Evolutionary conservation across 2,329 filamentous ascomycete species (phyloP).

Genomic region (Gnomoniopsis smithogilvyi): DNA sequence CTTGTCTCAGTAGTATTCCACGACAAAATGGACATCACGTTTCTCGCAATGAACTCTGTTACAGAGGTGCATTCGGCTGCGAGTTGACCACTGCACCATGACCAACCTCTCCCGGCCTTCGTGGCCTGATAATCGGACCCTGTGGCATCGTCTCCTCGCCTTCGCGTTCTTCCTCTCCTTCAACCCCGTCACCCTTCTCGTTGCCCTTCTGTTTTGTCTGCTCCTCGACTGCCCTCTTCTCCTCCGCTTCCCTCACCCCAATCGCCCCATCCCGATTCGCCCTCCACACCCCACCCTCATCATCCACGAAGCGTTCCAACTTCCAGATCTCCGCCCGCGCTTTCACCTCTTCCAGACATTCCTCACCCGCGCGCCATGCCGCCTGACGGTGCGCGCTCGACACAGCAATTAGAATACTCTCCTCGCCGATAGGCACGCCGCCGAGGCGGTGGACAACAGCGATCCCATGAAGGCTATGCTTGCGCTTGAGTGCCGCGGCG

Average conservation of each 20-base stretch:
- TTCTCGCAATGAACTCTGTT: not conserved
- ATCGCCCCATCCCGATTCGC: constrained; percentile 74
- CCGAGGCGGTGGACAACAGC: constrained; percentile 84
- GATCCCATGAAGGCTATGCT: constrained; percentile 68
- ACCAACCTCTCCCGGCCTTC: constrained; percentile 11
- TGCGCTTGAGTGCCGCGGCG: constrained; percentile 50
- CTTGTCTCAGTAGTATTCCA: not conserved
- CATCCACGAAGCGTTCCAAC: constrained; percentile 78
- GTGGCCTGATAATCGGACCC: constrained; percentile 6
- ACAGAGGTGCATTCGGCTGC: not conserved
- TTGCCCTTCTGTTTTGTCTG: not conserved
- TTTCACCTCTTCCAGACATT: constrained; percentile 85
- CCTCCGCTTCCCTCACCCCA: constrained; percentile 42
- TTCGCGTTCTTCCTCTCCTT: not conserved
- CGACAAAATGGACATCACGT: not conserved
- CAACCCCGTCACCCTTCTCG: not conserved
- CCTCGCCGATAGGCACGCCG: constrained; percentile 82
- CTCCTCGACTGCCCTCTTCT: not conserved
- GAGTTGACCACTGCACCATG: constrained; percentile 16
- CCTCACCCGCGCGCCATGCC: constrained; percentile 85
- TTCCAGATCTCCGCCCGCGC: constrained; percentile 93
- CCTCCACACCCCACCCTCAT: constrained; percentile 73
- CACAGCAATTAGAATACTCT: constrained; percentile 88
- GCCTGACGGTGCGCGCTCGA: constrained; percentile 78
- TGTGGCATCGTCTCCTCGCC: not conserved